A percentile compares a stretch with the other conserved stretches of the same genome.
Evolutionary conservation across 306 rosid genomes (phyloP).

Genomic region (Prunus salicina): DNA sequence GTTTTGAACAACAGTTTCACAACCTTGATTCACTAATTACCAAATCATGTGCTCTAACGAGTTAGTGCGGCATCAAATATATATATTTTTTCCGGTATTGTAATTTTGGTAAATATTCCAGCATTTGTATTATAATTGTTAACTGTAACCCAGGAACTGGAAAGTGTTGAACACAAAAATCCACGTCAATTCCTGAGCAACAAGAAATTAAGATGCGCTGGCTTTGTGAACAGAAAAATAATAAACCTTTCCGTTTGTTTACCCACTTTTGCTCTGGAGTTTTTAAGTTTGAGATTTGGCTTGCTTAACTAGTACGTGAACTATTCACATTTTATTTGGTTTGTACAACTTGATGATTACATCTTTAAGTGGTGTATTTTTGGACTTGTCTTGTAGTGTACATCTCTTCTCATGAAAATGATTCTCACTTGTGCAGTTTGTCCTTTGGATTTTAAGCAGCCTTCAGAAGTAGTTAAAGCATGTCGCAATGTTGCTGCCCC

Average conservation of each 20-base stretch:
- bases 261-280: not conserved
- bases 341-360: not conserved
- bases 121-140: no score
- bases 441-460: slow-evolving; percentile 84
- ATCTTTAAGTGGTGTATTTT: not conserved
- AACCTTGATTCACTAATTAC: not conserved
- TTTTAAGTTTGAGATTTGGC: not conserved
- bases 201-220: not conserved
- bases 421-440: slow-evolving; percentile 63
- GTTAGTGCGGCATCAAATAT: no score
- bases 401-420: slow-evolving; percentile 13
- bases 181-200: no score
- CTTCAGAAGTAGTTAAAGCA: slow-evolving; percentile 68
- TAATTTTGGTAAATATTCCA: no score
- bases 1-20: not conserved
- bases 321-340: not conserved
- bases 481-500: slow-evolving; percentile 88
- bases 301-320: not conserved
- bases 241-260: not conserved
- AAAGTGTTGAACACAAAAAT: no score
- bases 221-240: not conserved
- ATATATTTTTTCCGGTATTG: no score
- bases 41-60: not conserved
- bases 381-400: not conserved
- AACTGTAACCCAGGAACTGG: no score